These are phyloP conservation scores for Talaromyces proteolyticus DNA, from an alignment of 495 filamentous ascomycete genomes.

Conservation along the genomic window DNA sequence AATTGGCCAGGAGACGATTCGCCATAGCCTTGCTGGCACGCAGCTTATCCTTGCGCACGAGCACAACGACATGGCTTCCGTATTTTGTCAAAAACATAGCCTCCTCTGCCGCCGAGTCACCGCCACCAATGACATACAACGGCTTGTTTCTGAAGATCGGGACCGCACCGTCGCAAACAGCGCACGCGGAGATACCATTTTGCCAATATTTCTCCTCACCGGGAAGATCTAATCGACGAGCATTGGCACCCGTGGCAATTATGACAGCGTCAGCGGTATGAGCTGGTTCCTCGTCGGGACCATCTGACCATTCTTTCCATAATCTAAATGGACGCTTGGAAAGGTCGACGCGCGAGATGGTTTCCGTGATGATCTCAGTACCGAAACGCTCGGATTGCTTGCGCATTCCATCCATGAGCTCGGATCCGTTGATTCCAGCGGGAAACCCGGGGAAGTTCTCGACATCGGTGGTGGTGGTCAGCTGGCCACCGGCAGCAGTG, in stretches of 20 bases:
- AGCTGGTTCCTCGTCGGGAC: conserved; percentile 50
- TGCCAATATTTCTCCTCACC: conserved; percentile 96
- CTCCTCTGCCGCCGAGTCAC: conserved; percentile 96
- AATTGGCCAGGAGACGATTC: conserved; percentile 69
- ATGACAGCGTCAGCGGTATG: conserved; percentile 88
- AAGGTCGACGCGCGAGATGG: conserved; percentile 83
- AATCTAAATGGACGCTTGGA: conserved; percentile 84
- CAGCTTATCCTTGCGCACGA: conserved; percentile 81
- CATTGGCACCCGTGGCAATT: conserved; percentile 92
- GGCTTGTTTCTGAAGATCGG: conserved; percentile 97
- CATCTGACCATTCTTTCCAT: conserved; percentile 80
- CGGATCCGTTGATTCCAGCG: conserved; percentile 73
- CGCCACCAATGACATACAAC: conserved; percentile 91
- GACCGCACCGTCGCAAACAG: conserved; percentile 95
- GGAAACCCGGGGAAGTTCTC: conserved; percentile 98
- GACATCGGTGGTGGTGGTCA: conserved; percentile 96
- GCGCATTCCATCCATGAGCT: conserved; percentile 95
- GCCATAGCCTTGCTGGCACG: conserved; percentile 91
- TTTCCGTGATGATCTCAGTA: conserved; percentile 87
- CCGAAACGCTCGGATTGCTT: conserved; percentile 86
- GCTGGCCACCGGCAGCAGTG: conserved; percentile 90
- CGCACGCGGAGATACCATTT: conserved; percentile 91
- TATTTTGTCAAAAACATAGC: conserved; percentile 98
- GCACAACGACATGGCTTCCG: conserved; percentile 85
- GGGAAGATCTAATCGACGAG: conserved; percentile 70